Evolutionary conservation across 106 monocot genomes (phyloP), one percentile per base, ranked within the genome.

Genomic region (Dioscorea alata): DNA sequence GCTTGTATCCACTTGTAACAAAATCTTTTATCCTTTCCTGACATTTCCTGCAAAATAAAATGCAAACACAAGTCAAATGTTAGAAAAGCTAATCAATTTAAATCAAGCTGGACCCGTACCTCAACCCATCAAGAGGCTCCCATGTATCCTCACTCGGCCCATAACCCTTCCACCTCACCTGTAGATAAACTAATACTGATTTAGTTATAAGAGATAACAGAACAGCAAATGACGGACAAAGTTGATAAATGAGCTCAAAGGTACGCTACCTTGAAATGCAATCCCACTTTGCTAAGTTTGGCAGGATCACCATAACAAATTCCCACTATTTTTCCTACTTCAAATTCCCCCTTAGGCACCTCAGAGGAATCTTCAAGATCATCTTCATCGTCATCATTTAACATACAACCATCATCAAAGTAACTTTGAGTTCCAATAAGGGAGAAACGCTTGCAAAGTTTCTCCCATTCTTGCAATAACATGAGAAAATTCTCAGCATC

Each of bases 101-200:
- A 23, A 56, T 23, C 22, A 16, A 58, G 15, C 65, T 14, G 24
- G n/a, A 20, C 53, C 59, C 69, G 8, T 76, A 85, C 86, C 86
- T 69, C 19, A 90, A 59, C 6, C 70, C 73, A 0, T 90, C 86
- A 49, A 81, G 50, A 8, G 90, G 86, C 23, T 90, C 90, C 90
- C 90, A 90, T 6, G 86, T 79, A 23, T 90, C 90, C 12, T 86
- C 69, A 16, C 73, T 75, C 2, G 81, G 70, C 4, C 79, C 78
- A 66, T 90, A 90, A 0, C 90, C 90, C 71, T 86, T 81, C 90
- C 90, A 90, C 0, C 86, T 75, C 4, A 90, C 83, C 90, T 90
- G 20, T 54, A 63, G 6, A 10, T 8, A 42, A 42, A 6, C 6
- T 0, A 8, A 42, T 42, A 42, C 10, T 8, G 42, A 42, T 42